Evolutionary conservation across 768 basidiomycete genomes (phyloP), one percentile per base, ranked within the genome.

Genomic region (Pleurotus tuber-regium): DNA sequence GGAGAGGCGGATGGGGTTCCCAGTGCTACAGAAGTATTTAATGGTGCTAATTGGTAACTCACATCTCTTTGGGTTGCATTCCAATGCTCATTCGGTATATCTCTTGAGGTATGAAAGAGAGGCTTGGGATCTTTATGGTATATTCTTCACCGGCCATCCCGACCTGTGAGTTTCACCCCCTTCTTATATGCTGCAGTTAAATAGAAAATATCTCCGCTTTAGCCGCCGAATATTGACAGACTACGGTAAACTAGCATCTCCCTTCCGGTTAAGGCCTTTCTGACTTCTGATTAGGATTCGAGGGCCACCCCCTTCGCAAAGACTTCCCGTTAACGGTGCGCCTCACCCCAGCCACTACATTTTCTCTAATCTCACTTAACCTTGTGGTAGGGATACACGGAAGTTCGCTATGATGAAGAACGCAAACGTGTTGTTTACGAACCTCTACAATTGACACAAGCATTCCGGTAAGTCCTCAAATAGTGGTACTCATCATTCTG

Each of bases 161-260:
- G 97, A 99, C 69, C 79, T 99, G 89, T 94, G 64, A 61, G 91
- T 81, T 14, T 6, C 24, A 43, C 25, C 16, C 19, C 11, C n/a
- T 4, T 24, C 29, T 26, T 14, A 36, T 51, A 14, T 38, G 41
- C 35, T 31, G 35, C 26, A 19, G 1, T 23, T 19, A 46, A 52
- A 31, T 30, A 47, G 60, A 11, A 58, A 52, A 43, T 64, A 52
- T 62, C 54, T 11, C 26, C 53, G 26, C 43, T 53, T 12, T 58
- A 95, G 92, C 24, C 94, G 97, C 56, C 91, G 97, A 49, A 94
- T 99, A 68, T 76, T 99, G 61, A 99, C 97, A 36, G 97, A 99
- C 68, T 99, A 99, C 68, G 97, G 95, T 84, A 68, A 29, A 69
- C 64, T 16, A 30, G 33, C 28, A 3, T 43, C 23, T 18, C 30